A percentile compares a stretch with the other conserved stretches of the same genome.
Evolutionary conservation across 495 filamentous ascomycete genomes (phyloP).

Genomic region (Penicillium macrosclerotiorum): DNA sequence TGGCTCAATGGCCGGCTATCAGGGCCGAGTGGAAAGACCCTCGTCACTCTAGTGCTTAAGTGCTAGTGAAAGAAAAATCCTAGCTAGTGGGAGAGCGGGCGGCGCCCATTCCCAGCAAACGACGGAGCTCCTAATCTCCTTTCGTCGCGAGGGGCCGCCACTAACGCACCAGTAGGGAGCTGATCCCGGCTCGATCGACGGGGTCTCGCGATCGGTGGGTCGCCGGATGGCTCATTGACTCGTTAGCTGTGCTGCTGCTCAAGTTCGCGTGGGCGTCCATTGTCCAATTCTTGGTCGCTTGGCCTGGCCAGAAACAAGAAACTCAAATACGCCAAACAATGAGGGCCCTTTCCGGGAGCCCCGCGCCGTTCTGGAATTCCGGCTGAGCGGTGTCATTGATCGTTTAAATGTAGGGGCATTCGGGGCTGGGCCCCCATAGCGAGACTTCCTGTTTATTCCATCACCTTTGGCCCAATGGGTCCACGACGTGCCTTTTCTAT

Average conservation of each 20-base stretch:
- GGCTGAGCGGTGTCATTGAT: conserved; percentile 9
- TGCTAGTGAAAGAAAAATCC: no score
- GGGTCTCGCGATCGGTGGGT: conserved; percentile 17
- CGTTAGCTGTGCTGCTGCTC: neutral
- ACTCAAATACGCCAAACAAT: conserved; percentile 17
- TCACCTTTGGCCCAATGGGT: conserved; percentile 6
- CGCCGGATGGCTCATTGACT: conserved; percentile 9
- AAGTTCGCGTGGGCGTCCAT: conserved; percentile 14
- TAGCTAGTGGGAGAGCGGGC: no score
- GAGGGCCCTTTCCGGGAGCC: neutral
- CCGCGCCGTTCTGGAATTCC: conserved; percentile 17
- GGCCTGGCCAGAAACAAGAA: conserved; percentile 9
- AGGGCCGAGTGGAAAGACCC: conserved; percentile 7
- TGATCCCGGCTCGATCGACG: conserved; percentile 24
- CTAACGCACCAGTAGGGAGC: conserved; percentile 11
- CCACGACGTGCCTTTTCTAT: neutral
- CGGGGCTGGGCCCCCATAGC: conserved; percentile 2
- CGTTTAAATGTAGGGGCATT: conserved; percentile 13
- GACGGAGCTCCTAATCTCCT: conserved; percentile 9
- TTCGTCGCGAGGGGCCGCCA: conserved; percentile 4
- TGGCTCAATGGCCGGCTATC: conserved; percentile 3
- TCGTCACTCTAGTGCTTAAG: neutral
- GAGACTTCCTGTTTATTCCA: conserved; percentile 8
- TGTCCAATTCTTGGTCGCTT: conserved; percentile 13
- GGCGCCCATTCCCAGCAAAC: conserved; percentile 12